Percentiles rank a stretch among this genome's conserved stretches.
phyloP scores from a whole-genome alignment of 225 moss, liverwort and hornwort genomes.

The Physcomitrium patens region DNA sequence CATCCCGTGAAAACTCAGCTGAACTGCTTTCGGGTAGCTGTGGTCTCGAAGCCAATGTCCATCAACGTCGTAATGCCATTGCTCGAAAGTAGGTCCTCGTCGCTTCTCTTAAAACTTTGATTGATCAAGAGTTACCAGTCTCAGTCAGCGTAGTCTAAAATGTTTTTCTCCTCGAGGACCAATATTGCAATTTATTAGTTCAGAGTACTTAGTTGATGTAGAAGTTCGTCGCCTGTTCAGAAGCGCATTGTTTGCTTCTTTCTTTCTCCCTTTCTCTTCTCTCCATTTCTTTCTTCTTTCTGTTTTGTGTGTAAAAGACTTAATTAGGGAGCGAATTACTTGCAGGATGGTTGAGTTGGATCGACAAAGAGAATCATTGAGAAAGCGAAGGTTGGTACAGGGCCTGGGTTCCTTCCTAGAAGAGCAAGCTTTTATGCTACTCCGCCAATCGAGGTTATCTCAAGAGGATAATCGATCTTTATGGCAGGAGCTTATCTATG shows the following conservation, averaged over 20 bases:
- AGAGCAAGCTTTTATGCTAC: constrained; percentile 44
- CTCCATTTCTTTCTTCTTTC: not conserved
- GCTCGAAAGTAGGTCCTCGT: constrained; percentile 37
- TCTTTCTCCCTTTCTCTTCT: not conserved
- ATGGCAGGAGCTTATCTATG: constrained; percentile 42
- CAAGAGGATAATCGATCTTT: constrained; percentile 37
- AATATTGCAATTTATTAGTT: not conserved
- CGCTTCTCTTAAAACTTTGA: not conserved
- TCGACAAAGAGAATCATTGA: constrained; percentile 47
- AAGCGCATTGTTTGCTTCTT: not conserved
- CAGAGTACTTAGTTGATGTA: not conserved
- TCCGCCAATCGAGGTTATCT: constrained; percentile 38
- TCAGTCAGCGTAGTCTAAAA: not conserved
- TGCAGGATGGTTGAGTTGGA: constrained; percentile 54
- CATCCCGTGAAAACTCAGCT: constrained; percentile 31
- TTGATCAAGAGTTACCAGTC: not conserved
- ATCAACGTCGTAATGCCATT: constrained; percentile 45
- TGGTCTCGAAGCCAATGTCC: constrained; percentile 30
- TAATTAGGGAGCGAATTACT: not conserved
- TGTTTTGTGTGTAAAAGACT: too few relatives aligned
- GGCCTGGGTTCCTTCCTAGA: constrained; percentile 52
- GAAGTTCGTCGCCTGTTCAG: not conserved
- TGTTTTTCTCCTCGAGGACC: not conserved
- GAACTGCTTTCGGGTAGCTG: constrained; percentile 20
- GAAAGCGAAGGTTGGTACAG: constrained; percentile 42